phyloP scores from a whole-genome alignment of 2,329 filamentous ascomycete genomes.

The Akanthomyces uredinophilus region DNA sequence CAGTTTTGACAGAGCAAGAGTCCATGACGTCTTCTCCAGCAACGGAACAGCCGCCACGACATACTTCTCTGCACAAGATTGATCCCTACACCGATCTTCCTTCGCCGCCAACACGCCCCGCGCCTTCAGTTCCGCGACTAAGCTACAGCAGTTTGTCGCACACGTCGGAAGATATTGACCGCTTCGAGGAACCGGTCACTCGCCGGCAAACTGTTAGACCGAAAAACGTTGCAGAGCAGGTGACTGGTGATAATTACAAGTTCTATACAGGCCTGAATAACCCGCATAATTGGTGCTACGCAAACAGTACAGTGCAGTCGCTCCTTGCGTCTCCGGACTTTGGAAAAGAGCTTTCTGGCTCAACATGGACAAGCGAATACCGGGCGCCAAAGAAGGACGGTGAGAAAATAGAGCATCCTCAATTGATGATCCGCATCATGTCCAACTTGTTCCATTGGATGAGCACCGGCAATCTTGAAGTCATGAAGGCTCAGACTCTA shows the following conservation, averaged over 20 bases:
- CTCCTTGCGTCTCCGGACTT: slow-evolving; percentile 69
- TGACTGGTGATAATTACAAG: slow-evolving; percentile 33
- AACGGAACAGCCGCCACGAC: slow-evolving; percentile 21
- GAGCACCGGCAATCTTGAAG: slow-evolving; percentile 42
- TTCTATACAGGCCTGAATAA: slow-evolving; percentile 65
- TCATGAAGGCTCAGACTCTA: slow-evolving; percentile 51
- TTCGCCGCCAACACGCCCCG: slow-evolving; percentile 59
- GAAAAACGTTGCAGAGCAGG: slow-evolving; percentile 39
- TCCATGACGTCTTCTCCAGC: slow-evolving; percentile 48
- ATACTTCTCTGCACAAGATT: slow-evolving; percentile 28
- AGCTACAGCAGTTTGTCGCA: slow-evolving; percentile 73
- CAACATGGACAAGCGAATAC: slow-evolving; percentile 57
- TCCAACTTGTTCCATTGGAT: slow-evolving; percentile 56
- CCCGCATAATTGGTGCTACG: slow-evolving; percentile 80
- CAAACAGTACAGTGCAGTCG: slow-evolving; percentile 85
- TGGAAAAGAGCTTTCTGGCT: slow-evolving; percentile 56
- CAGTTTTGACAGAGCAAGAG: slow-evolving; percentile 56
- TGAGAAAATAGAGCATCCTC: slow-evolving; percentile 46
- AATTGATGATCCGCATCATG: slow-evolving; percentile 56
- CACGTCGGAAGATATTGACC: slow-evolving; percentile 30
- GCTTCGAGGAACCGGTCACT: slow-evolving; percentile 36
- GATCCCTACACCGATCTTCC: slow-evolving; percentile 45
- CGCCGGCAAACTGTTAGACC: slow-evolving; percentile 33
- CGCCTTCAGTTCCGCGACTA: slow-evolving; percentile 60
- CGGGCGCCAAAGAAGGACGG: slow-evolving; percentile 62